These are phyloP conservation scores for Naegleria lovaniensis DNA, from an alignment of 208 protist species.

Conservation along the genomic window DNA sequence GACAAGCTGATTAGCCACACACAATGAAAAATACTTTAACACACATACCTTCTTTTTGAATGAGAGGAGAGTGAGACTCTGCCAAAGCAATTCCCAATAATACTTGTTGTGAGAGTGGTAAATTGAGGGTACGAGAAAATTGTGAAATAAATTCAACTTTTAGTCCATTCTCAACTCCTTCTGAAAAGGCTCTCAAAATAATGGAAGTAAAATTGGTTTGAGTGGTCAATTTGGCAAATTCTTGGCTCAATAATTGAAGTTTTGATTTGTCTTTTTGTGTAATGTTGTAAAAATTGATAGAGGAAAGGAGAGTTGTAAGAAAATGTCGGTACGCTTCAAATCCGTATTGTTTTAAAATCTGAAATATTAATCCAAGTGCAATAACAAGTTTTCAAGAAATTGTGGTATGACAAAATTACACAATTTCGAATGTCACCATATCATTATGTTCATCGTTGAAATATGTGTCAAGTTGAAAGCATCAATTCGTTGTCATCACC, in stretches of 20 bases:
- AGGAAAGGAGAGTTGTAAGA: constrained; percentile 43
- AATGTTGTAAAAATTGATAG: constrained; percentile 44
- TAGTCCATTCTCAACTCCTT: constrained; percentile 25
- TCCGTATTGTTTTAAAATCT: constrained; percentile 51
- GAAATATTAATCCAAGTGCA: background rate
- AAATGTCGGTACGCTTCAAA: constrained; percentile 49
- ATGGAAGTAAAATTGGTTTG: constrained; percentile 45
- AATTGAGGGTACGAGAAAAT: background rate
- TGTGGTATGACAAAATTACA: background rate
- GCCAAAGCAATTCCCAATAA: constrained; percentile 21
- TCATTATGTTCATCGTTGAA: background rate
- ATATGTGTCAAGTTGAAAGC: no score
- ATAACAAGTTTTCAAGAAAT: no score
- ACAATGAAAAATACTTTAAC: background rate
- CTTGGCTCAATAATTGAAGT: constrained; percentile 44
- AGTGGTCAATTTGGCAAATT: constrained; percentile 39
- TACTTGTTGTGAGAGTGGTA: constrained; percentile 26
- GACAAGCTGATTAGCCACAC: no score
- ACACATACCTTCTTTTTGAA: constrained; percentile 28
- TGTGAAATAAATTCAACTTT: constrained; percentile 31
- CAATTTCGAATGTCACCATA: background rate
- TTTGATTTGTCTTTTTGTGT: constrained; percentile 39
- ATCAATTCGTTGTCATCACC: no score
- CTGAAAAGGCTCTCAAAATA: constrained; percentile 40
- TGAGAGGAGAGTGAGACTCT: background rate